These are phyloP conservation scores for Letharia columbiana DNA, from an alignment of 495 filamentous ascomycete genomes.

Conservation along the genomic window DNA sequence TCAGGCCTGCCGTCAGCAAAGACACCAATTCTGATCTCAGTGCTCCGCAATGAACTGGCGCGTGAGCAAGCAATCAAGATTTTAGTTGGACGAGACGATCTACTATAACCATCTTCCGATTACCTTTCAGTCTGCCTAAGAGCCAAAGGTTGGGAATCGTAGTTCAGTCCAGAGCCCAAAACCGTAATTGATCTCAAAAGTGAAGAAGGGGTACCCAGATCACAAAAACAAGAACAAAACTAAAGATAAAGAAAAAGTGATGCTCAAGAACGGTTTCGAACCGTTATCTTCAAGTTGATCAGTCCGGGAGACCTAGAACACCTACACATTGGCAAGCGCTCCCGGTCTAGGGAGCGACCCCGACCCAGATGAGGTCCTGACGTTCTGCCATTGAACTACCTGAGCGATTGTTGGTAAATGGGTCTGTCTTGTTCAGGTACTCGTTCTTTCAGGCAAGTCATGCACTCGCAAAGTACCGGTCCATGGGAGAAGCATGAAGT, in stretches of 20 bases:
- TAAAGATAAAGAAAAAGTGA: background rate
- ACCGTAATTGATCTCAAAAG: background rate
- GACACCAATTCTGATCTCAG: background rate
- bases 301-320: background rate
- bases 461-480: background rate
- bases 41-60: background rate
- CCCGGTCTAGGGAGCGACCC: constrained; percentile 1
- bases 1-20: background rate
- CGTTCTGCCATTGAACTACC: constrained; percentile 7
- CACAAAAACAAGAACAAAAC: background rate
- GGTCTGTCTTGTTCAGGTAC: background rate
- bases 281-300: background rate
- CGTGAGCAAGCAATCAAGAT: background rate
- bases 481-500: background rate
- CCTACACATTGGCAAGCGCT: background rate
- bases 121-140: background rate
- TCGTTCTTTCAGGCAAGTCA: background rate
- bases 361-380: background rate
- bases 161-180: background rate
- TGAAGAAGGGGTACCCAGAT: background rate
- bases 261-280: constrained; percentile 8
- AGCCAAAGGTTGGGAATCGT: background rate
- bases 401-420: background rate
- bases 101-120: background rate
- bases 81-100: background rate